Base-by-base conservation (phyloP, 495 filamentous ascomycete genomes). In the Annulohypoxylon nitens region DNA sequence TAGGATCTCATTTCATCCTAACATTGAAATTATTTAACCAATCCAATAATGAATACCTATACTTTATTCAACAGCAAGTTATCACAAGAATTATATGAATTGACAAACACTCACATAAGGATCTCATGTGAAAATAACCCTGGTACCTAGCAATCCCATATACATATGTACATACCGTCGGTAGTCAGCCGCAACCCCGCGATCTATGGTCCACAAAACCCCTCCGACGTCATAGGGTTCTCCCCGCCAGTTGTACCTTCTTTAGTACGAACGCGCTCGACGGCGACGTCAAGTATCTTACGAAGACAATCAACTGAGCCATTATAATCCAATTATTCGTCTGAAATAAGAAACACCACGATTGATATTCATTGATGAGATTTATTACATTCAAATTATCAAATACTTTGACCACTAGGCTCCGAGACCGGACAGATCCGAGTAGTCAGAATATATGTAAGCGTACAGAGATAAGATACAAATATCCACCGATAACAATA, bases 141-240 rank as follows among this genome's bases (percentile, higher is more conserved):
- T 47, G 43, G 43, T 47, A 30, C 30, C 30, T 47, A 47, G 43
- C 16, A 7, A 12, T n/a, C 43, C 43, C 43, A 47, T 47, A 47
- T 25, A 12, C 30, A 4, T 30, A 30, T 30, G 30, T 30, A 30
- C 30, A 30, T 25, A 12, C 20, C 25, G 20, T 25, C 26, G 48
- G 48, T 20, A 51, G 48, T 51, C 20, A 54, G 50, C 50, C 50
- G 50, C 50, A 54, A 54, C 50, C 50, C 50, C 39, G 39, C 39
- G 39, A 43, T 43, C 39, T n/a, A 6, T 12, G 50, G 33, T 33
- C 50, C 50, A 54, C 50, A 2, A 33, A 54, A 25, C 50, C 50
- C 25, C 50, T 54, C 50, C 50, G 25, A 54, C 50, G 50, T 54
- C 50, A 54, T 26, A 25, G 9, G 47, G 6, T 53, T 53, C 11